Base-by-base conservation (phyloP, 345 rosid species). In the Mangifera indica region DNA sequence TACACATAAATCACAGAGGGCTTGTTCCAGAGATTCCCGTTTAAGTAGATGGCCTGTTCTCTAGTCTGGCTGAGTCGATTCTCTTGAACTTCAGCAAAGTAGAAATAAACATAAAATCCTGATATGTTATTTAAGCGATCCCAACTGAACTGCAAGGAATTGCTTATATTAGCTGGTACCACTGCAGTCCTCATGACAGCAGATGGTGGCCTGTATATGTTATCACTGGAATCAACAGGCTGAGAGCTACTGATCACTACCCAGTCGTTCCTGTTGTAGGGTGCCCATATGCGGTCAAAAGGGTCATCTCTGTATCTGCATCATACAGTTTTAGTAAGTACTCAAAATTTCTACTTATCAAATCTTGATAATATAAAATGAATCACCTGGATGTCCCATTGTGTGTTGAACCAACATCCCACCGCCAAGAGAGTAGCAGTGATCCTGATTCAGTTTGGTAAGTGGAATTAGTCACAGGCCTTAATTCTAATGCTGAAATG, bases 371-470 rank as follows among this genome's bases (percentile, higher is more conserved):
- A 46, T 10, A 10, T 1, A 13, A 46, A 32, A 53, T 48, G 18
- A 75, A 69, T 83, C 78, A 83, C 1, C 55, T 77, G 15, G 80
- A 1, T 1, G 24, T 2, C 8, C 15, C 4, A 15, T 53, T 53
- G 22, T 3, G 0, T 17, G 7, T 53, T 53, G 57, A 15, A 53
- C 20, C 57, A 20, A 53, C 9, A 53, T 15, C 20, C 57, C 57
- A 20, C 57, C 63, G 77, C 81, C 78, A 80, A 62, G 0, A 71
- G 71, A n/a, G 74, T 79, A 44, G 77, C 78, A 25, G 37, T 24
- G 17, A 68, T 83, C 66, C 51, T 40, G 66, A 18, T 21, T 62
- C 26, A 54, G 24, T 54, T 20, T 0, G 20, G 4, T 54, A 17
- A 20, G 10, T 20, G 58, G 2, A 54, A 17, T 17, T 54, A 10